Evolutionary conservation across 345 rosid species (phyloP).

Genomic region (Cardamine chenopodiifolia): DNA sequence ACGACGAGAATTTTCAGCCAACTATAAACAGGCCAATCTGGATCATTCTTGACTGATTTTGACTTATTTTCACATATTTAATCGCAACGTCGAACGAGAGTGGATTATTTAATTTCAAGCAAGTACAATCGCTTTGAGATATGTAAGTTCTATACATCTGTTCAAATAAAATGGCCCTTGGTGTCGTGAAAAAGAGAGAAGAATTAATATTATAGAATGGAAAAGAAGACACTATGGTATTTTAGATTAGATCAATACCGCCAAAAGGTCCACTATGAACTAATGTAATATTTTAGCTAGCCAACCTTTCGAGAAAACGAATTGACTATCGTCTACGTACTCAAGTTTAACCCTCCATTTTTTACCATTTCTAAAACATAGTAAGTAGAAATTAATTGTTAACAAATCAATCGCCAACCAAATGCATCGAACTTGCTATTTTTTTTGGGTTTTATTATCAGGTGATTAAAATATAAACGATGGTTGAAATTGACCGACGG

Average conservation of each 20-base stretch:
- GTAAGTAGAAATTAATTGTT: constrained; percentile 1
- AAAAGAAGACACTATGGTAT: constrained; percentile 28
- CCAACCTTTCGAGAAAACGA: constrained; percentile 41
- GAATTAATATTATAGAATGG: constrained; percentile 9
- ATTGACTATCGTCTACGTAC: constrained; percentile 39
- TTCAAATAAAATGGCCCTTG: constrained; percentile 38
- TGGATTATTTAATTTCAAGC: not conserved
- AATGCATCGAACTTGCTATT: constrained; percentile 10
- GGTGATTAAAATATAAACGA: not conserved
- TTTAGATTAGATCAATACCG: constrained; percentile 20
- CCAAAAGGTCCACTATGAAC: constrained; percentile 28
- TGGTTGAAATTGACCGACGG: constrained; percentile 35
- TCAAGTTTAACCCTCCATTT: constrained; percentile 24
- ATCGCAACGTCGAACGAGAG: constrained; percentile 11
- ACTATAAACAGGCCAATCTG: constrained; percentile 19
- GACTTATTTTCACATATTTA: constrained; percentile 27
- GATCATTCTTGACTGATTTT: constrained; percentile 30
- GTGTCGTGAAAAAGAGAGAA: constrained; percentile 18
- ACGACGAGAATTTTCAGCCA: constrained; percentile 23
- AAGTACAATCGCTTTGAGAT: constrained; percentile 2
- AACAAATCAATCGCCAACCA: constrained; percentile 22
- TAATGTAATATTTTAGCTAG: constrained; percentile 18
- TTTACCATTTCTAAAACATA: not conserved
- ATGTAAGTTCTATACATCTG: constrained; percentile 17
- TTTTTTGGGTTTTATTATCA: not conserved